Conservation (phyloP, 768 basidiomycete genomes). For the Lentinula aciculospora region DNA sequence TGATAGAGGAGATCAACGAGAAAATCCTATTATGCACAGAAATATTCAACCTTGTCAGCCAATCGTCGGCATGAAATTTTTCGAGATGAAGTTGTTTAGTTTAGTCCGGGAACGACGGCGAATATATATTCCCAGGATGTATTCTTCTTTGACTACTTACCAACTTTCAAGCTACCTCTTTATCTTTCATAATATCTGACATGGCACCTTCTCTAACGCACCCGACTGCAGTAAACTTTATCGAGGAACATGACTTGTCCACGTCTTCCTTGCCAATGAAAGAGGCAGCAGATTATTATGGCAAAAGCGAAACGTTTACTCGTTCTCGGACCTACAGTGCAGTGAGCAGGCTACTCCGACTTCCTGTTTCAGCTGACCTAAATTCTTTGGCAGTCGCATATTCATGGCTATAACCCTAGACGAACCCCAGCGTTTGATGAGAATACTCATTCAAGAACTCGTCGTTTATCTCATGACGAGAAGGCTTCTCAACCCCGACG, state of each 20-base stretch:
- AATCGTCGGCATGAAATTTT: too few species aligned
- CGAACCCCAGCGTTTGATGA: conserved; percentile 70
- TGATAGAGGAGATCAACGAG: too few species aligned
- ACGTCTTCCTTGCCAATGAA: conserved; percentile 26
- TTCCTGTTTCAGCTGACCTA: conserved; percentile 10
- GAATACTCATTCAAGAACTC: conserved; percentile 64
- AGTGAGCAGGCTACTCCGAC: conserved; percentile 39
- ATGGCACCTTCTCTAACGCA: conserved; percentile 69
- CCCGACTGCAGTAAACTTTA: conserved; percentile 58
- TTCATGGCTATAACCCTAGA: conserved; percentile 70
- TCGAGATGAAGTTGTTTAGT: too few species aligned
- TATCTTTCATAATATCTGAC: conserved; percentile 6
- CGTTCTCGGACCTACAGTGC: conserved; percentile 86
- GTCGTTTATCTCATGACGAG: conserved; percentile 92
- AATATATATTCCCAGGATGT: background rate
- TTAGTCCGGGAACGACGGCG: background rate
- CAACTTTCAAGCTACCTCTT: background rate
- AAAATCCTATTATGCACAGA: too few species aligned
- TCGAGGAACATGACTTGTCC: conserved; percentile 49
- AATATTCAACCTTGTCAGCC: too few species aligned
- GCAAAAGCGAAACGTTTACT: conserved; percentile 69
- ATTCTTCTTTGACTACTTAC: background rate
- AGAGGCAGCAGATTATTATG: conserved; percentile 82
- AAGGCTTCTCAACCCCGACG: conserved; percentile 77
- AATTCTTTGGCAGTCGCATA: conserved; percentile 46